These are phyloP conservation scores for Neonectria sp. DNA, from an alignment of 2,329 filamentous ascomycete genomes.

Conservation along the genomic window DNA sequence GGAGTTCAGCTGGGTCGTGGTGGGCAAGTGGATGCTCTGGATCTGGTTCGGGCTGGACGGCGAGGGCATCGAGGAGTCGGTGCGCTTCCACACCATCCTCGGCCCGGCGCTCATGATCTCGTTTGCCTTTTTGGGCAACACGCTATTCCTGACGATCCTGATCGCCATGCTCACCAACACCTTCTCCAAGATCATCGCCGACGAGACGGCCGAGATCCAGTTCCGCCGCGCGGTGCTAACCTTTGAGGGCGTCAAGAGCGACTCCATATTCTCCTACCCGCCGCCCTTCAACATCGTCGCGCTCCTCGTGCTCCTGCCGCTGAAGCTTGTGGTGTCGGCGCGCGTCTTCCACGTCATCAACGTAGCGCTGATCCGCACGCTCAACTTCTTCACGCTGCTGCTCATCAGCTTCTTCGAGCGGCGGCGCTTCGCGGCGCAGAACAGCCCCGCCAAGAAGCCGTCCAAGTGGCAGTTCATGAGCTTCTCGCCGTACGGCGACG, in stretches of 20 bases:
- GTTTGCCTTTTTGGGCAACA: conserved; percentile 83
- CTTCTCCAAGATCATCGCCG: conserved; percentile 78
- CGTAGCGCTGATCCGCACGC: conserved; percentile 72
- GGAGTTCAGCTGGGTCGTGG: conserved; percentile 64
- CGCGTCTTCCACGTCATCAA: conserved; percentile 81
- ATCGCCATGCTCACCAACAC: conserved; percentile 83
- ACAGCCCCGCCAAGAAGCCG: conserved; percentile 40
- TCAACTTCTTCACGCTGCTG: conserved; percentile 76
- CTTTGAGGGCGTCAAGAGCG: conserved; percentile 81
- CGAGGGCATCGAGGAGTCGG: conserved; percentile 65
- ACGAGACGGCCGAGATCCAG: conserved; percentile 79
- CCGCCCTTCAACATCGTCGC: conserved; percentile 81
- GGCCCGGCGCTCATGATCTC: conserved; percentile 79
- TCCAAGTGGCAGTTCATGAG: conserved; percentile 62
- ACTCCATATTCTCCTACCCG: conserved; percentile 78
- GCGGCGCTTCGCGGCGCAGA: conserved; percentile 59
- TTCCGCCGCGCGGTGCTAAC: conserved; percentile 81
- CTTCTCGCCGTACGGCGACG: conserved; percentile 70
- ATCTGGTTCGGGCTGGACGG: conserved; percentile 85
- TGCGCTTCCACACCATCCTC: conserved; percentile 76
- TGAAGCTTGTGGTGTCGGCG: conserved; percentile 74
- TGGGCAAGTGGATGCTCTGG: conserved; percentile 84
- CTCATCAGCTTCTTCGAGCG: conserved; percentile 75
- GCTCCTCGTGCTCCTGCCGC: conserved; percentile 72
- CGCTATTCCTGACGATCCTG: conserved; percentile 80